Percentiles rank a stretch among this genome's conserved stretches.
phyloP scores from a whole-genome alignment of 2,329 filamentous ascomycete genomes.

The Trichocomaceae sp. region DNA sequence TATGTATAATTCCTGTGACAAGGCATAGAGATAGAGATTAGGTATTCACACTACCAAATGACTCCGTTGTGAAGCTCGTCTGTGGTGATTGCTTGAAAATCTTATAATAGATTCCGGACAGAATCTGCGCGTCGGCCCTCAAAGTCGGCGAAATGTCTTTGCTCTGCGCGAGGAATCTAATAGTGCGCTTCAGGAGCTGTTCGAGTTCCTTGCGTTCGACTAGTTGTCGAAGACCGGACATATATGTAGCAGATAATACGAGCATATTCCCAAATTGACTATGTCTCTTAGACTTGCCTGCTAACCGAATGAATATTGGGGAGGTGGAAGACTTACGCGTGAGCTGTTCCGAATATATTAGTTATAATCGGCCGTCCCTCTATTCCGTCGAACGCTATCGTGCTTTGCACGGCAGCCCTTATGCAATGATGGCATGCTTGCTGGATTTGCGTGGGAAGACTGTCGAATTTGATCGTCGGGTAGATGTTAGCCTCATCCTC shows the following conservation, averaged over 20 bases:
- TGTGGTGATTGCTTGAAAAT: constrained; percentile 34
- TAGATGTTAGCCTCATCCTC: constrained; percentile 1
- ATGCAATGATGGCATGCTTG: constrained; percentile 57
- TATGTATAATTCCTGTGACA: not conserved
- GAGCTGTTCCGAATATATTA: constrained; percentile 92
- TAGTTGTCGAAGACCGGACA: constrained; percentile 56
- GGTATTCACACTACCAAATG: not conserved
- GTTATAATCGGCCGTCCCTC: constrained; percentile 70
- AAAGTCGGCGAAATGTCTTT: constrained; percentile 70
- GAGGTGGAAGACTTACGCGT: constrained; percentile 64
- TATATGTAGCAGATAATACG: constrained; percentile 76
- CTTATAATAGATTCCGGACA: constrained; percentile 48
- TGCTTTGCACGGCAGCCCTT: constrained; percentile 73
- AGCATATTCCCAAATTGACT: constrained; percentile 97
- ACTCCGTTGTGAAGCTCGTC: constrained; percentile 6
- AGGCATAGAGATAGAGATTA: not conserved
- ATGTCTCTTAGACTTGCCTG: not conserved
- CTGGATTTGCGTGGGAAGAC: constrained; percentile 44
- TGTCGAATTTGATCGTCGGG: constrained; percentile 24
- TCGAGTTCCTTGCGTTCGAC: constrained; percentile 53
- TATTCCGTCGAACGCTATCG: constrained; percentile 66
- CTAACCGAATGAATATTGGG: not conserved
- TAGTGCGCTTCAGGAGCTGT: constrained; percentile 63
- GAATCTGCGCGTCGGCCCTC: constrained; percentile 64
- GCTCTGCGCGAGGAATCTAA: constrained; percentile 65